Evolutionary conservation across 805 yeast genomes (phyloP), one percentile per base, ranked within the genome.

Genomic region (Yamadazyma tumulicola): DNA sequence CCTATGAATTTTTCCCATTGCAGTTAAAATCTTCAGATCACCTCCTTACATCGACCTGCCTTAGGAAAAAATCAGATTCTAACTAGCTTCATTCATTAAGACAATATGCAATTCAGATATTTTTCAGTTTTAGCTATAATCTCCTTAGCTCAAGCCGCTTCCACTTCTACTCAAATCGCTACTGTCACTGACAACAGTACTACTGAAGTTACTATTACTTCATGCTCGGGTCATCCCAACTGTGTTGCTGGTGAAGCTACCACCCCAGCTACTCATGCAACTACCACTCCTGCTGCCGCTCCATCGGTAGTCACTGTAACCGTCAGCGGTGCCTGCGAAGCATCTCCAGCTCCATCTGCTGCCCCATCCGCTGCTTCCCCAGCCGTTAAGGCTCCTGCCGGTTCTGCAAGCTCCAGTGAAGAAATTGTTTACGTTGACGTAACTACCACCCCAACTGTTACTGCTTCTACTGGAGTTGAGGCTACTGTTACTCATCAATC

Each of bases 381-480:
- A 18, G 30, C 38, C 12, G 31, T 45, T 15, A 38, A 40, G 30
- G 26, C 37, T n/a, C 29, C 35, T 19, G 35, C 39, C 24, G 46
- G 24, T 19, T 44, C 39, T 12, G 42, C 44, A 23, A 21, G 45
- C 22, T 31, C 43, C 11, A 24, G 47, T 14, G 44, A 48, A 31
- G 48, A 39, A 13, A 31, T 46, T 24, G 34, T 34, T n/a, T 69
- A 65, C 51, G 74, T 70, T 34, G 77, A 74, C 45, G 59, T 64
- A 47, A 72, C 77, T 41, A 54, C 66, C 39, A 74, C 78, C 30
- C 78, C 78, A 47, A 59, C 67, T 35, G 68, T 59, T 31, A 63
- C 72, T 37, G 57, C 54, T n/a, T 65, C 77, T 23, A 63, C 68
- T 35, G 69, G 62, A 49, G 70, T 67, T 39, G 67, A 71, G 42